Conservation (phyloP, 2,329 filamentous ascomycete species). For the Alternaria tenuissima region DNA sequence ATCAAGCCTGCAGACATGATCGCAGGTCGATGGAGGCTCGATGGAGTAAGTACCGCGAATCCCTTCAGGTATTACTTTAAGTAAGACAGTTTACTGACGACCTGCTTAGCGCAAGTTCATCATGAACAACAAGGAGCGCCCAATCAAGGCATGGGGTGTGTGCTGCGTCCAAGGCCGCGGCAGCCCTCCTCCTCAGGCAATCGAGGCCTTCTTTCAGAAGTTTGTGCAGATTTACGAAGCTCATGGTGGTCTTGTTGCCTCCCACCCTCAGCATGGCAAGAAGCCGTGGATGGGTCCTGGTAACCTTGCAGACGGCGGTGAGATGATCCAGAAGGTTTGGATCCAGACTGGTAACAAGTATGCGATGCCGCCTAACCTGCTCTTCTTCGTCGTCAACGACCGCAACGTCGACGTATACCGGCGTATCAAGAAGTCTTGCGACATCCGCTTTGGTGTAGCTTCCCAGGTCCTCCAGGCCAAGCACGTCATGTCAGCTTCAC, state of each 20-base stretch:
- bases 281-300: conserved; percentile 42
- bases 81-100: not conserved
- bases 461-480: conserved; percentile 80
- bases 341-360: conserved; percentile 63
- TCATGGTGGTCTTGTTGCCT: conserved; percentile 67
- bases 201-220: conserved; percentile 64
- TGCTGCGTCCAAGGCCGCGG: conserved; percentile 68
- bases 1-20: conserved; percentile 54
- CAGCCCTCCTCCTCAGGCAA: conserved; percentile 53
- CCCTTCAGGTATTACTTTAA: not conserved
- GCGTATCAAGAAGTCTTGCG: conserved; percentile 86
- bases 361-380: conserved; percentile 71
- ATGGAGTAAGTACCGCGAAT: conserved; percentile 41
- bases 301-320: conserved; percentile 51
- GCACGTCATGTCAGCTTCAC: conserved; percentile 73
- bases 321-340: conserved; percentile 64
- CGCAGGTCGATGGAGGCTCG: conserved; percentile 85
- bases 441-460: conserved; percentile 83
- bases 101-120: conserved; percentile 74
- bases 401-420: conserved; percentile 78
- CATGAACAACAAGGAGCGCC: conserved; percentile 63
- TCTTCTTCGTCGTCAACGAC: conserved; percentile 79
- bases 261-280: conserved; percentile 39
- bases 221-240: conserved; percentile 68
- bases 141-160: conserved; percentile 78